Conservation (phyloP, 805 yeast genomes). For the Scheffersomyces spartinae region DNA sequence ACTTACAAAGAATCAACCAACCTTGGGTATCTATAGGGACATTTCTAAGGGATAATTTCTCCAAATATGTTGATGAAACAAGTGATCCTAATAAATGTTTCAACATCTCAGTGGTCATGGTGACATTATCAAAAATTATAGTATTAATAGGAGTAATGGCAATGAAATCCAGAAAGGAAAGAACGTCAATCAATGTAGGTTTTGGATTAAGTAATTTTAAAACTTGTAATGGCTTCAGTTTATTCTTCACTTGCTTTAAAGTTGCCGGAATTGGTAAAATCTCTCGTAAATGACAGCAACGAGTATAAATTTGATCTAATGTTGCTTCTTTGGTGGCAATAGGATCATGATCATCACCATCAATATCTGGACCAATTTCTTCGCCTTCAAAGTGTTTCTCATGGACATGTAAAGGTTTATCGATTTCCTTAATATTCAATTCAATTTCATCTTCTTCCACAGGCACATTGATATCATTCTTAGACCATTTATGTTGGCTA, state of each 20-base stretch:
- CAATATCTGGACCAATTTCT: constrained; percentile 4
- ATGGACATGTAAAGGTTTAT: constrained; percentile 58
- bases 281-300: constrained; percentile 39
- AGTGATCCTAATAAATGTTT: constrained; percentile 36
- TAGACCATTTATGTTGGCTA: constrained; percentile 26
- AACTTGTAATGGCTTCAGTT: constrained; percentile 40
- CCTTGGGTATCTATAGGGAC: constrained; percentile 43
- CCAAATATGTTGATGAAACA: constrained; percentile 30
- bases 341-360: constrained; percentile 7
- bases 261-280: constrained; percentile 41
- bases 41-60: constrained; percentile 42
- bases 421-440: constrained; percentile 34
- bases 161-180: constrained; percentile 46
- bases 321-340: constrained; percentile 17
- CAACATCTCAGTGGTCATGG: constrained; percentile 43
- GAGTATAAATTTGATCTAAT: constrained; percentile 37
- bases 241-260: constrained; percentile 40
- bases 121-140: constrained; percentile 45
- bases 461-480: constrained; percentile 1
- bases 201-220: constrained; percentile 45
- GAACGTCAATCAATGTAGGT: constrained; percentile 45
- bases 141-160: constrained; percentile 46
- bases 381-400: constrained; percentile 38
- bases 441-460: constrained; percentile 10
- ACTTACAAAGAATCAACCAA: constrained; percentile 40